A percentile compares a stretch with the other conserved stretches of the same genome.
Evolutionary conservation across 805 yeast species (phyloP).

Genomic region (Clavispora carvajalis): DNA sequence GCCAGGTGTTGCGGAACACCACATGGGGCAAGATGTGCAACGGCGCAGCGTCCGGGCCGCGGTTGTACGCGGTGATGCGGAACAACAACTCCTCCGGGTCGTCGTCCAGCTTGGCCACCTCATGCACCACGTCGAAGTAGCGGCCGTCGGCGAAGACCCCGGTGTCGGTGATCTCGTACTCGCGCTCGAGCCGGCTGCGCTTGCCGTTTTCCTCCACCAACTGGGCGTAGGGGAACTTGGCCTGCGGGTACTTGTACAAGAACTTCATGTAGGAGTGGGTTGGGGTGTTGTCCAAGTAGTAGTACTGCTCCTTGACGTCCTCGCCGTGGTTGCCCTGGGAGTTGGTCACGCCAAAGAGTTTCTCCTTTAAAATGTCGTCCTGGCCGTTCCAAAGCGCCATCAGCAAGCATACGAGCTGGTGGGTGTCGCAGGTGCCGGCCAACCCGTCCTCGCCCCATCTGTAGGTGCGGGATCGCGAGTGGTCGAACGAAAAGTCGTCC

Average conservation of each 20-base stretch:
- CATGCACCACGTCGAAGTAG: conserved; percentile 84
- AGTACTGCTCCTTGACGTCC: conserved; percentile 83
- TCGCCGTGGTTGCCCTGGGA: conserved; percentile 96
- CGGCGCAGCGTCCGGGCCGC: conserved; percentile 82
- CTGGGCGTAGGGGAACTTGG: conserved; percentile 74
- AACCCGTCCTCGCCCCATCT: conserved; percentile 97
- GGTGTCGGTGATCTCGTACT: conserved; percentile 81
- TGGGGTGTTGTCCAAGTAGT: conserved; percentile 86
- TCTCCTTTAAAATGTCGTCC: conserved; percentile 80
- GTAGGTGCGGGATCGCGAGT: conserved; percentile 72
- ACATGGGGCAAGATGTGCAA: conserved; percentile 81
- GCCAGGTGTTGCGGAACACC: conserved; percentile 85
- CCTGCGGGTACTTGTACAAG: conserved; percentile 88
- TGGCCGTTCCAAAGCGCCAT: conserved; percentile 90
- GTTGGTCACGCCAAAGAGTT: conserved; percentile 83
- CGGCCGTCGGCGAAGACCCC: conserved; percentile 65
- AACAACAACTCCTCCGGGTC: conserved; percentile 78
- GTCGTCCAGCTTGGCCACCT: conserved; percentile 80
- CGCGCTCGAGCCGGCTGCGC: conserved; percentile 63
- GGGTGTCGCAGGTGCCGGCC: conserved; percentile 84
- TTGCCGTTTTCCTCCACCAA: conserved; percentile 62
- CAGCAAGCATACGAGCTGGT: conserved; percentile 69
- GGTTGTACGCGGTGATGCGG: conserved; percentile 81
- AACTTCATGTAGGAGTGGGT: conserved; percentile 90
- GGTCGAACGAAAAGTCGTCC: conserved; percentile 82